These are phyloP conservation scores for Pseudocercospora cruenta DNA, from an alignment of 2,329 filamentous ascomycete genomes.

Conservation along the genomic window DNA sequence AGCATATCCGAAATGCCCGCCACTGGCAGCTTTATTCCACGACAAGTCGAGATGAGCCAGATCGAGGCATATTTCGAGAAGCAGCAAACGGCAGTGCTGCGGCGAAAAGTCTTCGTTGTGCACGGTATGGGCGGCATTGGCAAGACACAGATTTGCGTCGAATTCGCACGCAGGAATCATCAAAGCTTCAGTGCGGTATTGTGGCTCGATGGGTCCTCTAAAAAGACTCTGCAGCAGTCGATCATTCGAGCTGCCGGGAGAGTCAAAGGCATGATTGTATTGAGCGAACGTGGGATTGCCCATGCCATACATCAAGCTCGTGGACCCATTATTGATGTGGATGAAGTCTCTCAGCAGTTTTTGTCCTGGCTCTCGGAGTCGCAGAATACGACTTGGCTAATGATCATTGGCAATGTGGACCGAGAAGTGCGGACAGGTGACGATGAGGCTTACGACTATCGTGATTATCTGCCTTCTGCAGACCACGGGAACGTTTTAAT, in stretches of 20 bases:
- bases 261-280: neutral
- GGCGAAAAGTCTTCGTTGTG: slow-evolving; percentile 25
- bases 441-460: slow-evolving; percentile 30
- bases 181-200: neutral
- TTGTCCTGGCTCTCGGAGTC: slow-evolving; percentile 2
- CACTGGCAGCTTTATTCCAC: neutral
- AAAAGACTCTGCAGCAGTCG: neutral
- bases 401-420: slow-evolving; percentile 44
- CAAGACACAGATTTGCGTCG: slow-evolving; percentile 34
- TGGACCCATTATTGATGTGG: neutral
- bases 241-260: neutral
- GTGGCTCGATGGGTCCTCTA: neutral
- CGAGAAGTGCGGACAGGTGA: slow-evolving; percentile 14
- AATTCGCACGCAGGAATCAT: slow-evolving; percentile 5
- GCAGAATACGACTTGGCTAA: slow-evolving; percentile 34
- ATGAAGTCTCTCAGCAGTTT: neutral
- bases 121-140: slow-evolving; percentile 37
- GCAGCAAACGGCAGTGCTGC: too few relatives aligned
- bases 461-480: slow-evolving; percentile 16
- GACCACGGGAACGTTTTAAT: slow-evolving; percentile 38
- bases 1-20: neutral
- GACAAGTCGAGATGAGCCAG: neutral
- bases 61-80: too few relatives aligned
- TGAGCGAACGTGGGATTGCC: too few relatives aligned
- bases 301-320: too few relatives aligned